Evolutionary conservation across 2,329 filamentous ascomycete species (phyloP).

Genomic region (Penicillium sp.): DNA sequence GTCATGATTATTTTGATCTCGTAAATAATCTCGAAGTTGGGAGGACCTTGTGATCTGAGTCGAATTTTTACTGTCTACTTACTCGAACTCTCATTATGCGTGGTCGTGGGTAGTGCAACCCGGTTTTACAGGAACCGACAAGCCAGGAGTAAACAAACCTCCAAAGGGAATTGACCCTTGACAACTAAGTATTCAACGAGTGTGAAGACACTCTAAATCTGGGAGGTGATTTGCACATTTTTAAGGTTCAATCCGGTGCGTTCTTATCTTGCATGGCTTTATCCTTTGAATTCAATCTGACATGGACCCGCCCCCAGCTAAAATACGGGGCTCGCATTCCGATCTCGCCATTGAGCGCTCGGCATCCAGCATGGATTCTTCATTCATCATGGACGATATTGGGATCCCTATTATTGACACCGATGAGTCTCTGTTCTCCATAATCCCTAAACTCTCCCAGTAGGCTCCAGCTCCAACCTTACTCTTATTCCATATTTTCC

Average conservation of each 20-base stretch:
- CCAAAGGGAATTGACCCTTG: not conserved
- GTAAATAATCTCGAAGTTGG: not conserved
- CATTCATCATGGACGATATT: constrained; percentile 13
- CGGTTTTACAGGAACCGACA: not conserved
- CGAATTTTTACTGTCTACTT: not conserved
- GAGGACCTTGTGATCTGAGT: not conserved
- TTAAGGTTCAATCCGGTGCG: not conserved
- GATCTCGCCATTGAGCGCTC: not conserved
- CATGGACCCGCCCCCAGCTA: not conserved
- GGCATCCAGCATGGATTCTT: constrained; percentile 5
- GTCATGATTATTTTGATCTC: not conserved
- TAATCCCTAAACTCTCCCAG: constrained; percentile 44
- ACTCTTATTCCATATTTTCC: not conserved
- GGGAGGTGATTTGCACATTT: not conserved
- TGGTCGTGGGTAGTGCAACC: not conserved
- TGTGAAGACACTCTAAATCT: not conserved
- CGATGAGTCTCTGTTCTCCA: constrained; percentile 39
- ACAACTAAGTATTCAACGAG: not conserved
- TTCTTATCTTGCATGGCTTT: not conserved
- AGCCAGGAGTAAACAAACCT: not conserved
- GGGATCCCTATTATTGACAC: constrained; percentile 44
- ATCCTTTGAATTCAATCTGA: not conserved
- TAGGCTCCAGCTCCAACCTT: constrained; percentile 14
- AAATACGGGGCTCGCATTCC: not conserved
- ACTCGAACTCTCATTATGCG: not conserved